Conservation (phyloP, 257 asterid species). For the Penstemon newberryi region DNA sequence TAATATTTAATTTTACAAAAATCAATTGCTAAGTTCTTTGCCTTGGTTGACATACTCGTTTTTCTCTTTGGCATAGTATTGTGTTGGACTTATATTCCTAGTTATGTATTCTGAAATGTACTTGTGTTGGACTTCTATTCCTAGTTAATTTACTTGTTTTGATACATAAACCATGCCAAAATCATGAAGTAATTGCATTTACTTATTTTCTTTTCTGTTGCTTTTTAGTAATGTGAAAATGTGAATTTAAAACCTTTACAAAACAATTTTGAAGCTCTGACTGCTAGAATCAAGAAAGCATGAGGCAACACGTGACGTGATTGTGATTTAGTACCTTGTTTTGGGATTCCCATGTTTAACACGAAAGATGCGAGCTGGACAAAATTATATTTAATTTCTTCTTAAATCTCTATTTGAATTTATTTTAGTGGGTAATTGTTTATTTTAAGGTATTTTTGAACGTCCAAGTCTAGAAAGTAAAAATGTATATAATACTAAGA, state of each 20-base stretch:
- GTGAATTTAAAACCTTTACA: background rate
- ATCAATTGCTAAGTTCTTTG: no score
- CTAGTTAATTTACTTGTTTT: background rate
- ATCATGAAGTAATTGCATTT: background rate
- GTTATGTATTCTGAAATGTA: no score
- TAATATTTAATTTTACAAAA: background rate
- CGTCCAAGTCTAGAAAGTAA: slow-evolving; percentile 11
- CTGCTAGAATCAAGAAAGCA: background rate
- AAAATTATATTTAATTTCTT: background rate
- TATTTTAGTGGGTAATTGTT: background rate
- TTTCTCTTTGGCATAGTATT: no score
- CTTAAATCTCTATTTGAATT: background rate
- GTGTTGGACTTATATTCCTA: background rate
- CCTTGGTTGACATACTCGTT: no score
- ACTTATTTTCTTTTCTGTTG: background rate
- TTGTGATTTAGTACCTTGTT: background rate
- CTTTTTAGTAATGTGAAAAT: background rate
- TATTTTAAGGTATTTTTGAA: background rate
- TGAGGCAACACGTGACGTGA: slow-evolving; percentile 8
- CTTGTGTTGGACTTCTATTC: background rate
- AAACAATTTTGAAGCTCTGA: background rate
- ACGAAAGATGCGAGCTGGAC: background rate
- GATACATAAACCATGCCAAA: no score
- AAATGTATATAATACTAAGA: background rate
- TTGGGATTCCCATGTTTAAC: slow-evolving; percentile 10